Evolutionary conservation across 495 filamentous ascomycete genomes (phyloP).

Genomic region (Neurospora hispaniola): DNA sequence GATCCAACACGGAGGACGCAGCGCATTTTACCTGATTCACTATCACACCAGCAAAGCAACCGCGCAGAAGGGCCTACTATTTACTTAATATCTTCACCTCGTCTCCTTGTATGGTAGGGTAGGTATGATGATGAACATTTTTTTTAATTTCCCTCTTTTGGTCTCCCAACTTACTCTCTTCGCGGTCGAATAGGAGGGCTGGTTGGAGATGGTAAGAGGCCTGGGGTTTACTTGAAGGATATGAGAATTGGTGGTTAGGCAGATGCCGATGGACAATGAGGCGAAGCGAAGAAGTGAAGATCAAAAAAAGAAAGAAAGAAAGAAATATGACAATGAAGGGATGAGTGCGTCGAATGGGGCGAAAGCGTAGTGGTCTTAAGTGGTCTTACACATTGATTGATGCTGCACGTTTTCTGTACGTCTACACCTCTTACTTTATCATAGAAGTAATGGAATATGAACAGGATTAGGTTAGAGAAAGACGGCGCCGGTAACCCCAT

Average conservation of each 20-base stretch:
- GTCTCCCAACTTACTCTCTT: neutral
- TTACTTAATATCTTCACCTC: neutral
- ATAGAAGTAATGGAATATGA: neutral
- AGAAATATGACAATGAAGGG: too few species aligned
- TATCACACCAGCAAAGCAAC: neutral
- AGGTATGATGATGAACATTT: neutral
- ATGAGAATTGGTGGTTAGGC: neutral
- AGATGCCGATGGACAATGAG: neutral
- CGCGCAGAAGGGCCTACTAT: neutral
- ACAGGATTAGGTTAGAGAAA: neutral
- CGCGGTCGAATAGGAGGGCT: too few species aligned
- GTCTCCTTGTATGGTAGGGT: neutral
- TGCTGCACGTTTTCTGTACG: neutral
- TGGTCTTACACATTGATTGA: neutral
- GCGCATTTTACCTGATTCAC: too few species aligned
- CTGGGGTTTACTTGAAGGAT: too few species aligned
- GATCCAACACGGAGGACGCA: too few species aligned
- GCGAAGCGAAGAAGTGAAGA: too few species aligned
- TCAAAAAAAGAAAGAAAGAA: too few species aligned
- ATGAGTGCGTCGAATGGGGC: neutral
- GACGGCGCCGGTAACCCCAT: neutral
- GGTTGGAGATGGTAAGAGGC: too few species aligned
- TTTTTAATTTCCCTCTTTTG: neutral
- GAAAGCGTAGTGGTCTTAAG: neutral
- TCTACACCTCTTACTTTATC: neutral